A percentile compares a stretch with the other conserved stretches of the same genome.
Conservation (phyloP, 768 basidiomycete genomes). For the Collybiopsis luxurians region DNA sequence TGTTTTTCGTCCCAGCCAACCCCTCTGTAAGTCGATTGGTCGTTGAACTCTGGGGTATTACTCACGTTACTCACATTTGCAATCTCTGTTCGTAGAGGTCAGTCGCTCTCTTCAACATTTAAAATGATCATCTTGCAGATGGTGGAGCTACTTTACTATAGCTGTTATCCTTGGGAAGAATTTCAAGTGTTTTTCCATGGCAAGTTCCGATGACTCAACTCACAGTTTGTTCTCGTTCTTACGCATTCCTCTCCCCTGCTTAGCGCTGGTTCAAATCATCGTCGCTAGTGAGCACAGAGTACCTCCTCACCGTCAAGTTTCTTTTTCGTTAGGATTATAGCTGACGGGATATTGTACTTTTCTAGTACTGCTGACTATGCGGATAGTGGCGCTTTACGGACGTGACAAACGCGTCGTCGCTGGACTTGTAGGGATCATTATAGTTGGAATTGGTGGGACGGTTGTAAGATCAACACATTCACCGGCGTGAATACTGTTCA, state of each 20-base stretch:
- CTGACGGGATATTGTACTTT: background rate
- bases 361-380: background rate
- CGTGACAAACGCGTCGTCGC: background rate
- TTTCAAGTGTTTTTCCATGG: constrained; percentile 1
- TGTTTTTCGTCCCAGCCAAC: background rate
- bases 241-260: background rate
- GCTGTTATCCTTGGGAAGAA: constrained; percentile 1
- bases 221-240: background rate
- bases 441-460: background rate
- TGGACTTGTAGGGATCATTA: background rate
- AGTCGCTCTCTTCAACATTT: background rate
- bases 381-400: background rate
- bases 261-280: background rate
- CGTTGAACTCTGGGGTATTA: background rate
- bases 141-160: background rate
- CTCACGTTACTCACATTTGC: background rate
- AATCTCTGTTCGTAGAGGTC: background rate
- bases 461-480: background rate
- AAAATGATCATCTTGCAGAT: background rate
- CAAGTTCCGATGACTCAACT: too few species aligned
- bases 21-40: background rate
- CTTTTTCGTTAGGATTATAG: too few species aligned
- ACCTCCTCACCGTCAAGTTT: too few species aligned
- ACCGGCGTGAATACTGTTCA: background rate
- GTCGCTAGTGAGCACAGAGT: too few species aligned